phyloP scores from a whole-genome alignment of 2,329 filamentous ascomycete genomes.

The Geoglossum cookeanum region DNA sequence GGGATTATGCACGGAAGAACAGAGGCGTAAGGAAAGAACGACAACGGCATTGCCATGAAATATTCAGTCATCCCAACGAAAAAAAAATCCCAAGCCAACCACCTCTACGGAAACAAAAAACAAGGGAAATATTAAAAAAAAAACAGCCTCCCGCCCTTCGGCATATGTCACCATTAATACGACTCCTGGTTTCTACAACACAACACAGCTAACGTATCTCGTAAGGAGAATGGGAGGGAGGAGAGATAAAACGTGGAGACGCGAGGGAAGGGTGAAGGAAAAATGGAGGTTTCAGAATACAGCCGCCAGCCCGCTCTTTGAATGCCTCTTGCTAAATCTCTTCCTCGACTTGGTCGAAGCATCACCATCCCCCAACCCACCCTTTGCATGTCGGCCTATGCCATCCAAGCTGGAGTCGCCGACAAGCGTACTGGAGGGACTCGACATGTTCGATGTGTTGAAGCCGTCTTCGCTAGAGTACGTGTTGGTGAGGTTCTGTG shows the following conservation, averaged over 20 bases:
- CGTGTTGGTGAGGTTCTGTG: conserved; percentile 46
- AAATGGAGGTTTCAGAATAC: conserved; percentile 41
- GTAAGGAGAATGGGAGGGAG: not conserved
- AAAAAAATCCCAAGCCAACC: not conserved
- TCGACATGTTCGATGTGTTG: conserved; percentile 43
- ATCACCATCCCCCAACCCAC: conserved; percentile 21
- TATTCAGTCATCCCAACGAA: not conserved
- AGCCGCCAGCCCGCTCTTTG: conserved; percentile 80
- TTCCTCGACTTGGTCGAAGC: conserved; percentile 38
- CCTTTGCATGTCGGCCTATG: conserved; percentile 23
- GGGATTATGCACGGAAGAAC: not conserved
- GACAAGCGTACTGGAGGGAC: conserved; percentile 54
- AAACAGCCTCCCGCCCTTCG: not conserved
- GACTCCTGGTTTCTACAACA: not conserved
- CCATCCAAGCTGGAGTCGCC: conserved; percentile 22
- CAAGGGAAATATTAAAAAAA: not conserved
- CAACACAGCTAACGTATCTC: not conserved
- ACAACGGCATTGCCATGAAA: not conserved
- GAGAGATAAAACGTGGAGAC: not conserved
- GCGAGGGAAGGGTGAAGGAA: not conserved
- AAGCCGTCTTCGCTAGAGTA: conserved; percentile 38
- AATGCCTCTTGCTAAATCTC: conserved; percentile 78
- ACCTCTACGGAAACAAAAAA: not conserved
- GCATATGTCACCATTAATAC: not conserved
- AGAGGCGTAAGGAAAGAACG: not conserved